These are phyloP conservation scores for Vaccinium darrowii DNA, from an alignment of 148 eudicot species.

Conservation along the genomic window DNA sequence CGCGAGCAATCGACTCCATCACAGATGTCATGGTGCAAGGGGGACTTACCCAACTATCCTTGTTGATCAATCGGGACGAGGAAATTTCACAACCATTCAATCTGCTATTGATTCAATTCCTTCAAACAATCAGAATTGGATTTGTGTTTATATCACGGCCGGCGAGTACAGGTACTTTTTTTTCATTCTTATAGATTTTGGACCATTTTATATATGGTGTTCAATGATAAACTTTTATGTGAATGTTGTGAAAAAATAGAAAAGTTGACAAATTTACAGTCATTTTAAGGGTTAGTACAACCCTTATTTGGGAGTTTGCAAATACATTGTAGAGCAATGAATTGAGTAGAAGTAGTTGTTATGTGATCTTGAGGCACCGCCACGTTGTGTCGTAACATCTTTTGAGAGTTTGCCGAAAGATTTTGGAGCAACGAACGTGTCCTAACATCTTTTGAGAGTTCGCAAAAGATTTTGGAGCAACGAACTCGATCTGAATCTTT, in stretches of 20 bases:
- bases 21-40: background rate
- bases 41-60: background rate
- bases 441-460: no score
- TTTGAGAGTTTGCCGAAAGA: no score
- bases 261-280: no score
- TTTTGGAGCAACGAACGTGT: no score
- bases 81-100: conserved; percentile 23
- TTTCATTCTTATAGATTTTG: background rate
- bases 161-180: conserved; percentile 33
- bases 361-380: no score
- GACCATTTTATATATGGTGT: no score
- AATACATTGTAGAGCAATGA: no score
- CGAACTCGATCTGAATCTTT: no score
- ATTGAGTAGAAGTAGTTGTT: no score
- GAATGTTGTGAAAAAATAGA: background rate
- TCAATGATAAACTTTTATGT: background rate
- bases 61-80: conserved; percentile 16
- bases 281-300: background rate
- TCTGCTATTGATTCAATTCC: conserved; percentile 52
- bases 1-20: background rate
- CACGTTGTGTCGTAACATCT: no score
- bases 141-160: conserved; percentile 40
- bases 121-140: conserved; percentile 28
- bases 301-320: no score
- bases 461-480: no score